These are phyloP conservation scores for Phytophthora syringae DNA, from an alignment of 352 stramenopile genomes.

Conservation along the genomic window DNA sequence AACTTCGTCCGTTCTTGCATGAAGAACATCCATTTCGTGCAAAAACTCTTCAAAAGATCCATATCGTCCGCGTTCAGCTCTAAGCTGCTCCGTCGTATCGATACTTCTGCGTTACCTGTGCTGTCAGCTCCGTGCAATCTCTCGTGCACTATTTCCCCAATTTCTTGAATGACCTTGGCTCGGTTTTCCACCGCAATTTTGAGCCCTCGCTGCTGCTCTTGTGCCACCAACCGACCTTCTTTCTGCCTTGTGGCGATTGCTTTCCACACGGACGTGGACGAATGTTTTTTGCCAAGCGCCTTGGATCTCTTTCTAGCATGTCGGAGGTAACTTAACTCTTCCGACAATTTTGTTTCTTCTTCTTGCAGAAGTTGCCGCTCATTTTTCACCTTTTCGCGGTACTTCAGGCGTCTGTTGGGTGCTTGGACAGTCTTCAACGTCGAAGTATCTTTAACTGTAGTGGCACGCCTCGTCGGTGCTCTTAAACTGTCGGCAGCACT, in stretches of 20 bases:
- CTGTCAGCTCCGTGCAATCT: neutral
- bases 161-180: constrained; percentile 27
- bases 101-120: no score
- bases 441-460: neutral
- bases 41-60: constrained; percentile 33
- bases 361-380: constrained; percentile 34
- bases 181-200: constrained; percentile 23
- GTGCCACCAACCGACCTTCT: constrained; percentile 32
- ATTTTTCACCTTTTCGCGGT: constrained; percentile 33
- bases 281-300: neutral
- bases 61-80: constrained; percentile 19
- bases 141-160: constrained; percentile 16
- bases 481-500: neutral
- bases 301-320: constrained; percentile 16
- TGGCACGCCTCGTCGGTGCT: neutral
- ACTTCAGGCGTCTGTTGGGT: constrained; percentile 26
- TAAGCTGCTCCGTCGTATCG: neutral
- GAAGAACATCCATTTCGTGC: constrained; percentile 25
- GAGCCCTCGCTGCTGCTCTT: constrained; percentile 25
- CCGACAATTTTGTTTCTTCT: constrained; percentile 16
- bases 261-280: constrained; percentile 12
- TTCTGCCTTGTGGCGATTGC: constrained; percentile 30
- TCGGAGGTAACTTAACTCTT: constrained; percentile 20
- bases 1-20: constrained; percentile 25
- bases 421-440: constrained; percentile 16